Percentiles rank a stretch among this genome's conserved stretches.
These are phyloP conservation scores for Chaetomiaceae sp. DNA, from an alignment of 2,329 filamentous ascomycete species.

Conservation along the genomic window DNA sequence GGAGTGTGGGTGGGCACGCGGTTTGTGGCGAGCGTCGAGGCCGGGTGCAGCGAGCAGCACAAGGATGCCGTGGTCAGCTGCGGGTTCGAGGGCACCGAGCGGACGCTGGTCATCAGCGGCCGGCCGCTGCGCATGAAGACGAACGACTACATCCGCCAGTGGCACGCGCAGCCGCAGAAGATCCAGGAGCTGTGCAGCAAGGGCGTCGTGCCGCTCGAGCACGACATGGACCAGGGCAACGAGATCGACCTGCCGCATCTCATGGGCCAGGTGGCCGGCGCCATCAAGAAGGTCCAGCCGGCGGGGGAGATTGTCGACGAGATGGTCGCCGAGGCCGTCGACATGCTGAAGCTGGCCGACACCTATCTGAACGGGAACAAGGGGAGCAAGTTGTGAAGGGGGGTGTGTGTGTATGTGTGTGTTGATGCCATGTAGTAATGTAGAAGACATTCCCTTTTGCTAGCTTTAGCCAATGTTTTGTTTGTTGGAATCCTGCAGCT, in stretches of 20 bases:
- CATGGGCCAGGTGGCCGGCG: conserved; percentile 89
- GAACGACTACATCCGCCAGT: conserved; percentile 77
- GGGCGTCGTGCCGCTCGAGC: conserved; percentile 74
- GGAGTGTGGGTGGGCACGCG: conserved; percentile 94
- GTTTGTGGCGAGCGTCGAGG: conserved; percentile 80
- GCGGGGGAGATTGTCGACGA: conserved; percentile 81
- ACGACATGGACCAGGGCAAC: conserved; percentile 76
- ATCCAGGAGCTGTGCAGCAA: conserved; percentile 69
- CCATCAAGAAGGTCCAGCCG: conserved; percentile 71
- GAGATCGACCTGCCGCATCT: conserved; percentile 83
- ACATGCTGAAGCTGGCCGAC: conserved; percentile 58
- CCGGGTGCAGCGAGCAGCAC: conserved; percentile 73
- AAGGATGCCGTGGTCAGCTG: conserved; percentile 81
- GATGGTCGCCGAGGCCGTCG: conserved; percentile 75
- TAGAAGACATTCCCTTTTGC: too few species aligned
- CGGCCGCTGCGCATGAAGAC: conserved; percentile 73
- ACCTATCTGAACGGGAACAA: conserved; percentile 48
- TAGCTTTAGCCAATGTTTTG: too few species aligned
- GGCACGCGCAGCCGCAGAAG: conserved; percentile 72
- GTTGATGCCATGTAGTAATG: too few species aligned
- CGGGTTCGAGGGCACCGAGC: conserved; percentile 70
- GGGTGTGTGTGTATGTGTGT: too few species aligned
- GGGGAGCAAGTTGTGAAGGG: conserved; percentile 37
- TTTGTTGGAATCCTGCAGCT: too few species aligned
- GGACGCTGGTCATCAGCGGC: conserved; percentile 78